A percentile compares a stretch with the other conserved stretches of the same genome.
phyloP scores from a whole-genome alignment of 164 flowering plant species.

The Vitis labrusca region DNA sequence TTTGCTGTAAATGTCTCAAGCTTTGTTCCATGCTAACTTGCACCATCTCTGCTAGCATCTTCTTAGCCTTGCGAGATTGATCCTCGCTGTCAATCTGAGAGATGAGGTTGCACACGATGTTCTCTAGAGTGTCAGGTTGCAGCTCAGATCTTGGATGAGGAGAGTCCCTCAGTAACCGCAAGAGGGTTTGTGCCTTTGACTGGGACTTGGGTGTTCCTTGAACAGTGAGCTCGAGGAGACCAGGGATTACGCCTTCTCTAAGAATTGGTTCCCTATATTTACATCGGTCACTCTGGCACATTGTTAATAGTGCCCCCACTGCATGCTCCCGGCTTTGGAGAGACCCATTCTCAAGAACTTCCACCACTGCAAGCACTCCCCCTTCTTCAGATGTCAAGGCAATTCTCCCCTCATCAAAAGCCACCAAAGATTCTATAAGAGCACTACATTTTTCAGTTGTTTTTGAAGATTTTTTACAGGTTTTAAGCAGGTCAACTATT shows the following conservation, averaged over 20 bases:
- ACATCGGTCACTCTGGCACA: conserved; percentile 79
- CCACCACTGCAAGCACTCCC: conserved; percentile 89
- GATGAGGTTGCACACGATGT: conserved; percentile 73
- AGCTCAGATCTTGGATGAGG: conserved; percentile 67
- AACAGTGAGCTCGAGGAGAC: conserved; percentile 91
- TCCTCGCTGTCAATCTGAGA: conserved; percentile 88
- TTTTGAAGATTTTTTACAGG: conserved; percentile 74
- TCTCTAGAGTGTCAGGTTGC: conserved; percentile 73
- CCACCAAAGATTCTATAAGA: conserved; percentile 67
- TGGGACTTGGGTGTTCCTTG: conserved; percentile 82
- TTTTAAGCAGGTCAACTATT: conserved; percentile 55
- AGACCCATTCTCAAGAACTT: conserved; percentile 82
- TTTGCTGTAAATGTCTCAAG: conserved; percentile 80
- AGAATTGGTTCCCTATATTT: conserved; percentile 83
- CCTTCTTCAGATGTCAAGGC: conserved; percentile 78
- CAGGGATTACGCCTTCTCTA: conserved; percentile 92
- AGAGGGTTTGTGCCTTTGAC: conserved; percentile 58
- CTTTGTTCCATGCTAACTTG: conserved; percentile 98
- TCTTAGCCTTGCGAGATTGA: conserved; percentile 71
- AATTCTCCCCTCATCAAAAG: conserved; percentile 68
- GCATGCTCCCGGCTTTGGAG: conserved; percentile 75
- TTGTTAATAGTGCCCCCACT: conserved; percentile 71
- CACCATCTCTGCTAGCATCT: conserved; percentile 95
- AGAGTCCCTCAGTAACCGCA: conserved; percentile 68
- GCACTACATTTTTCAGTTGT: conserved; percentile 78